Evolutionary conservation across 345 rosid genomes (phyloP), one percentile per base, ranked within the genome.

Genomic region (Brassica rapa): DNA sequence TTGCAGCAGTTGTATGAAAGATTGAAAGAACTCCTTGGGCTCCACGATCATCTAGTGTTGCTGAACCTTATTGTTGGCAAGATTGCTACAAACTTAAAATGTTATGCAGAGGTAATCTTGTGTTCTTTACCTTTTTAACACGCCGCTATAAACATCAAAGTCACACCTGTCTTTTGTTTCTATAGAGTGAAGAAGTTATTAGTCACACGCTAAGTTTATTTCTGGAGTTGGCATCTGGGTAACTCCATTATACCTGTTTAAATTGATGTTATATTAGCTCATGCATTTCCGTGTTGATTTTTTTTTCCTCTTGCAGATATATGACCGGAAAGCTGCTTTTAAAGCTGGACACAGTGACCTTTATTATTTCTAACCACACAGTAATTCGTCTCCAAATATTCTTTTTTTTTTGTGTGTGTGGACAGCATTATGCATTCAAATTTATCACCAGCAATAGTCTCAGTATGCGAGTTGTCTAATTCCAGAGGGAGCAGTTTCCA

Each of bases 251-350:
- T 43, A 67, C 80, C 77, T 80, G 66, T 29, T 21, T 65, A 72
- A 51, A 6, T 32, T 27, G 61, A 37, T 61, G 65, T 16, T 35
- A 24, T 19, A 60, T 41, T 21, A 23, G 69, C 63, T 32, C 56
- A 27, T 80, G 55, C 55, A 33, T 59, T 71, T 76, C 39, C 2
- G 14, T 65, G 27, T 49, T 63, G 3, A 51, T 60, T 29, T 76
- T 21, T 51, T 51, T 16, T 61, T 69, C 62, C 74, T 72, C 61
- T 3, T 56, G 71, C 91, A 96, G 99, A 69, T 96, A 90, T 82
- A 96, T 96, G 99, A 91, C 97, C 65, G 99, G 99, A 69, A 96
- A 93, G 85, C 84, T 96, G 80, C 99, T 96, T 79, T 83, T 93
- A 82, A 93, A 91, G 88, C 81, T 93, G 88, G 98, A 96, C 62